Base-by-base conservation (phyloP, 1,284 basidiomycete genomes). In the Peniophora sp. region DNA sequence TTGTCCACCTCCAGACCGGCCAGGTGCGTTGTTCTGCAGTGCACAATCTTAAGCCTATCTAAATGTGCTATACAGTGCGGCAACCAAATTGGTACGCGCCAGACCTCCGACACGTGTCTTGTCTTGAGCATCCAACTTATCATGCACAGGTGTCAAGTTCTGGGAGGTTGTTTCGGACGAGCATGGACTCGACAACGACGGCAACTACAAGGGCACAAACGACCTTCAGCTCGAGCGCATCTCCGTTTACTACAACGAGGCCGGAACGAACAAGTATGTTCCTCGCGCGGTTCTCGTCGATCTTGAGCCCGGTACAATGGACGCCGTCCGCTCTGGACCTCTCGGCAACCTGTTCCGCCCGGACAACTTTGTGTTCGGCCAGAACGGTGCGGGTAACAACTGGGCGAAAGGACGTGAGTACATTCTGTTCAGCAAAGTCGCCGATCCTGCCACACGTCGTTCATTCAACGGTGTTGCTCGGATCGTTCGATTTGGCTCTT, bases 91-190 rank as follows among this genome's bases (percentile, higher is more conserved):
- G 92, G 92, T 91, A 63, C 56, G 78, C 34, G 11, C 35, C 16
- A 32, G 12, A 32, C 27, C 27, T 6, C 9, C 35, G 20, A 17
- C 34, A n/a, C 11, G 47, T 46, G 19, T 49, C 19, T 12, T n/a
- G 35, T 12, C 36, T 17, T 17, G 24, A 45, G 24, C 17, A 38
- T 27, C 19, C n/a, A 12, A 49, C 22, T n/a, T 47, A 45, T 25
- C 16, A 24, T 23, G 27, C 12, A 12, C 56, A 89, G 89, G 89
- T 87, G 89, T 92, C 78, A 97, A 97, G 75, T 97, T 98, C 85
- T 97, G 93, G 95, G 93, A 89, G 72, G 93, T 92, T 62, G 85
- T 98, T 66, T 95, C 92, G 55, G 93, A 97, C 70, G 95, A 98
- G 78, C 95, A 98, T 71, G 92, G 92, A 65, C 93, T 97, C 70